Conservation (phyloP, 306 rosid genomes). For the Cicer arietinum region DNA sequence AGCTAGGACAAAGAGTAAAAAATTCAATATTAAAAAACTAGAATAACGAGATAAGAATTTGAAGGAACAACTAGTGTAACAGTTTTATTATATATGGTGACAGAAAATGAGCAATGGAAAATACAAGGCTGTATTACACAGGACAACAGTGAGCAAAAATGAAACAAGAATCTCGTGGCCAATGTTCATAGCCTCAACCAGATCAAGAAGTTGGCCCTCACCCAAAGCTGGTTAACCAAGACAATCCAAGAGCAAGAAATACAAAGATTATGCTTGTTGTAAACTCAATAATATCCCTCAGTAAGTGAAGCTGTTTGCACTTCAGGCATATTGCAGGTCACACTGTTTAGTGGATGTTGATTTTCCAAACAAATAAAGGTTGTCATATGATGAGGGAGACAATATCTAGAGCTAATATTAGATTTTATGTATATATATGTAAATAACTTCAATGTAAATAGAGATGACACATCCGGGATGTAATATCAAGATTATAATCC, state of each 20-base stretch:
- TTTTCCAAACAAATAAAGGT: not conserved
- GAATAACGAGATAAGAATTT: too few relatives aligned
- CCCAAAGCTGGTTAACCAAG: conserved; percentile 50
- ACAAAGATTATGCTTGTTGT: conserved; percentile 58
- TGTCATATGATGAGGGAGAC: not conserved
- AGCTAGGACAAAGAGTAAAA: too few relatives aligned
- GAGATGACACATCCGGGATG: not conserved
- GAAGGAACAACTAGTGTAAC: not conserved
- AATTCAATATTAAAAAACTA: too few relatives aligned
- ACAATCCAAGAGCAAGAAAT: conserved; percentile 68
- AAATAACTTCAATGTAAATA: not conserved
- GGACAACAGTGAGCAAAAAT: conserved; percentile 66
- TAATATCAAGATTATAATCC: not conserved
- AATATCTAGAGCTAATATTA: not conserved
- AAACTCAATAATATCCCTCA: conserved; percentile 71
- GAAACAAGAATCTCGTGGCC: conserved; percentile 79
- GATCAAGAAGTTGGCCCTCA: conserved; percentile 63
- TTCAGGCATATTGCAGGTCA: not conserved
- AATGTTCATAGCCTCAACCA: conserved; percentile 66
- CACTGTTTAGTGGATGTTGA: not conserved
- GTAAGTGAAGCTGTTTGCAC: conserved; percentile 10
- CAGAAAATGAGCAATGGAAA: conserved; percentile 71
- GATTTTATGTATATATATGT: not conserved
- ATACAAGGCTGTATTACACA: conserved; percentile 64
- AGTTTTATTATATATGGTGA: not conserved